Conservation (phyloP, 139 green algal genomes). For the Coccomyxa sp. region DNA sequence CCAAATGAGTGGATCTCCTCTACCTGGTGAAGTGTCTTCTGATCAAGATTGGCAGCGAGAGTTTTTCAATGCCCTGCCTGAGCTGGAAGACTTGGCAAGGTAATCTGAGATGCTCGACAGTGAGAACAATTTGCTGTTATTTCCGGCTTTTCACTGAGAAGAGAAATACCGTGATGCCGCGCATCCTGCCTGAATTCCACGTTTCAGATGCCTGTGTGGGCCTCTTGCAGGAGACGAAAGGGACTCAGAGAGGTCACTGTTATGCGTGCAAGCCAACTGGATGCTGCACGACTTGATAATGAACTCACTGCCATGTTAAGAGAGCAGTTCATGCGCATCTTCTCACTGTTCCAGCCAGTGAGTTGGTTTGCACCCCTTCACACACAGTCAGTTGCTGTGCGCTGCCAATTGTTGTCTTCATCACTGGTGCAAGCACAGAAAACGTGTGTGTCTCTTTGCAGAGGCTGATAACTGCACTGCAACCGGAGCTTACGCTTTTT, state of each 20-base stretch:
- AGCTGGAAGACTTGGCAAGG: conserved; percentile 31
- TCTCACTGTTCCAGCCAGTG: conserved; percentile 55
- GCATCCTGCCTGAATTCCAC: too few relatives aligned
- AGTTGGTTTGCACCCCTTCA: neutral
- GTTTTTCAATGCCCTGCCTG: conserved; percentile 20
- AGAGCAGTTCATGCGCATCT: conserved; percentile 73
- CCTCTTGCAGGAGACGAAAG: conserved; percentile 12
- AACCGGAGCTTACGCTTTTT: conserved; percentile 54
- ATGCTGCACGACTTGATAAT: conserved; percentile 71
- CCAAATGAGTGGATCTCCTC: too few relatives aligned
- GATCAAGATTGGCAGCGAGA: conserved; percentile 26
- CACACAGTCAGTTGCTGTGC: neutral
- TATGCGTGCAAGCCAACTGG: conserved; percentile 75
- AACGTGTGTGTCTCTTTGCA: neutral
- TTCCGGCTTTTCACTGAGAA: too few relatives aligned
- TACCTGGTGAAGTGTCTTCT: too few relatives aligned
- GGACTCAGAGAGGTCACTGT: conserved; percentile 31
- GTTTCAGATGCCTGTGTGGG: too few relatives aligned
- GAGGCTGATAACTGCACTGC: conserved; percentile 16
- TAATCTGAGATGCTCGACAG: neutral
- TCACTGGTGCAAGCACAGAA: too few relatives aligned
- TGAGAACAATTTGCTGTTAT: too few relatives aligned
- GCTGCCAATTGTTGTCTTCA: too few relatives aligned
- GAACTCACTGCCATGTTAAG: conserved; percentile 75
- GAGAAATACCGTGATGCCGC: neutral